Evolutionary conservation across 2,329 filamentous ascomycete genomes (phyloP), one percentile per base, ranked within the genome.

Genomic region (Aspergillus unguis): DNA sequence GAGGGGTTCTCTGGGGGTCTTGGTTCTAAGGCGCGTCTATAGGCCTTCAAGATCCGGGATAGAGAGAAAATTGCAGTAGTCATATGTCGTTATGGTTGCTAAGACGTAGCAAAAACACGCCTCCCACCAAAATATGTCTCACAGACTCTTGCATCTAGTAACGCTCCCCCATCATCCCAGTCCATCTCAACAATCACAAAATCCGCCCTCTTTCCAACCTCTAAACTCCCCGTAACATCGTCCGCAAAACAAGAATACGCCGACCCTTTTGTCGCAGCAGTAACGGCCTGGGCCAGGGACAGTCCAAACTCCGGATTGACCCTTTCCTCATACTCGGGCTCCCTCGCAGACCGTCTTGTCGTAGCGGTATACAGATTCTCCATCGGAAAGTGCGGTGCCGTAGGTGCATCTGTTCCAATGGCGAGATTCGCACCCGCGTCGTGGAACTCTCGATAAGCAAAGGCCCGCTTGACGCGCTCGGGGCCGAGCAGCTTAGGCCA

Each of bases 351-450:
- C 47, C 69, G 69, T 42, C 77, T 67, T 17, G 77, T 79, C 2
- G 75, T 77, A 5, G 76, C 77, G n/a, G 74, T 71, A 54, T 79
- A 79, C 38, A 80, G 48, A 54, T 79, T 80, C 7, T 65, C 62
- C 40, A 78, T 57, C 25, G 75, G 71, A 11, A 65, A 60, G 56
- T 77, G 72, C 2, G 72, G 73, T 6, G 77, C 76, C 0, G 77
- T 79, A 2, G 77, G 77, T 1, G 75, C 68, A 58, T 80, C 77
- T 2, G 74, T 75, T 0, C 77, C 77, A 43, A 80, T 71, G 0
- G 75, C 75, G 3, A 80, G 53, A 1, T 55, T 53, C 0, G 75
- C 76, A 0, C 72, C 72, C 11, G 68, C 64, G 17, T 73, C 72
- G 5, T 62, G 47, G 57, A 80, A 79, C 6, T 80, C 77, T 4